Percentiles rank a stretch among this genome's conserved stretches.
Evolutionary conservation across 176 grass and related monocot genomes (phyloP).

Genomic region (Elaeis guineensis): DNA sequence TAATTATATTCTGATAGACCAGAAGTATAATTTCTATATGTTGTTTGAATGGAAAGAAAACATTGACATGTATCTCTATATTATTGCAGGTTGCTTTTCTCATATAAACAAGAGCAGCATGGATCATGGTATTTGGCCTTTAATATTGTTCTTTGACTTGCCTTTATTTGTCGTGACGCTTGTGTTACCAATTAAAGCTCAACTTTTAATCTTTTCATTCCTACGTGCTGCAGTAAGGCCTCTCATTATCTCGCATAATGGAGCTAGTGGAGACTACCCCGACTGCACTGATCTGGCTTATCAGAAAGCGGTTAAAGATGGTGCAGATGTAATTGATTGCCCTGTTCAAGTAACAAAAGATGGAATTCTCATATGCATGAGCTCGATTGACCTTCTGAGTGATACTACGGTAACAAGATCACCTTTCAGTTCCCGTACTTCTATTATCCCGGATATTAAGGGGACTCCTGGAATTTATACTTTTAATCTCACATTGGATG

Average conservation of each 20-base stretch:
- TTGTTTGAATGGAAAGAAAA: too few relatives aligned
- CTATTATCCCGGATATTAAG: slow-evolving; percentile 48
- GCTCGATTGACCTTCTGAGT: slow-evolving; percentile 51
- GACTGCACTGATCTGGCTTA: slow-evolving; percentile 90
- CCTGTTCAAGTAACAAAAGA: slow-evolving; percentile 80
- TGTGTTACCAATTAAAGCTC: too few relatives aligned
- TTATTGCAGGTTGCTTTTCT: slow-evolving; percentile 66
- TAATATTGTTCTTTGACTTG: too few relatives aligned
- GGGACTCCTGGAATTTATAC: slow-evolving; percentile 56
- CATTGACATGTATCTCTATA: neutral
- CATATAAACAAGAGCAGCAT: slow-evolving; percentile 65
- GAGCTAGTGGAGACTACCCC: slow-evolving; percentile 94
- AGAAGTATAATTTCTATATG: too few relatives aligned
- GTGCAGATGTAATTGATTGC: slow-evolving; percentile 94
- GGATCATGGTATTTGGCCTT: slow-evolving; percentile 45
- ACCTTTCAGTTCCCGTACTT: slow-evolving; percentile 26
- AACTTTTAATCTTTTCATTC: neutral
- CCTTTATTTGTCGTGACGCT: too few relatives aligned
- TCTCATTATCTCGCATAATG: slow-evolving; percentile 83
- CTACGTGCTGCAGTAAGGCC: slow-evolving; percentile 39
- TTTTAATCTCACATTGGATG: slow-evolving; percentile 91
- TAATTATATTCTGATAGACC: too few relatives aligned
- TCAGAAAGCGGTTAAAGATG: slow-evolving; percentile 53
- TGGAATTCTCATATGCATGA: slow-evolving; percentile 68
- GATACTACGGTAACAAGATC: slow-evolving; percentile 68